Percentiles rank a stretch among this genome's conserved stretches.
Conservation (phyloP, 768 basidiomycete species). For the Boletus sp. region DNA sequence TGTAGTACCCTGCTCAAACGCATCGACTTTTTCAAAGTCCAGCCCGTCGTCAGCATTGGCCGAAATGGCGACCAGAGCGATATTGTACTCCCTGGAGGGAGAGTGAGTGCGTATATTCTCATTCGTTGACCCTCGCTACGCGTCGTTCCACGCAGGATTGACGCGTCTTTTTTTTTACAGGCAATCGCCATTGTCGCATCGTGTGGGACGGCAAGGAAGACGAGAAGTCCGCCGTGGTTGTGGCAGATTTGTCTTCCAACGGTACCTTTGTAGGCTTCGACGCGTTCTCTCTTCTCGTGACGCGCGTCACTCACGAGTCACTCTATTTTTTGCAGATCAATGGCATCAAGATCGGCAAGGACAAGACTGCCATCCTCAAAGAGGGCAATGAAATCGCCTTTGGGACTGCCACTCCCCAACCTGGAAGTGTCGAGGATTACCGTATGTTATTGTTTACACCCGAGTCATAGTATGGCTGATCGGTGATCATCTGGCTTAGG, state of each 20-base stretch:
- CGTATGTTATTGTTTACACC: constrained; percentile 44
- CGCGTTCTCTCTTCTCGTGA: constrained; percentile 16
- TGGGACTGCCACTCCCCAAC: constrained; percentile 55
- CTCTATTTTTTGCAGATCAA: constrained; percentile 34
- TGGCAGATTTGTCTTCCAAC: constrained; percentile 40
- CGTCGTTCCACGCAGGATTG: constrained; percentile 12
- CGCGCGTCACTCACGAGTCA: constrained; percentile 9
- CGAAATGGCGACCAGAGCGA: constrained; percentile 46
- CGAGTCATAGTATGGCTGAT: background rate
- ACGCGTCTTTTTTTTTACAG: constrained; percentile 36
- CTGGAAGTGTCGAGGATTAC: constrained; percentile 63
- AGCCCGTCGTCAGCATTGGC: constrained; percentile 52
- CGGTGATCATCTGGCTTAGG: constrained; percentile 38
- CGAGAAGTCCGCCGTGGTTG: constrained; percentile 31
- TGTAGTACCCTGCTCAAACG: constrained; percentile 51
- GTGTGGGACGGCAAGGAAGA: constrained; percentile 36
- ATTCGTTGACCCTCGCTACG: constrained; percentile 7
- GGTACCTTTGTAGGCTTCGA: constrained; percentile 40
- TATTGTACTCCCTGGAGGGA: constrained; percentile 64
- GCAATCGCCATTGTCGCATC: constrained; percentile 38
- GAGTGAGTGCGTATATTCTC: constrained; percentile 63
- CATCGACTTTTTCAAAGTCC: constrained; percentile 60
- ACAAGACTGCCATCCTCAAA: constrained; percentile 41
- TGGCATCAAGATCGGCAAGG: constrained; percentile 39
- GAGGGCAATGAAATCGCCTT: constrained; percentile 86